Percentiles rank a stretch among this genome's conserved stretches.
Conservation (phyloP, 345 rosid genomes). For the Microthlaspi erraticum region DNA sequence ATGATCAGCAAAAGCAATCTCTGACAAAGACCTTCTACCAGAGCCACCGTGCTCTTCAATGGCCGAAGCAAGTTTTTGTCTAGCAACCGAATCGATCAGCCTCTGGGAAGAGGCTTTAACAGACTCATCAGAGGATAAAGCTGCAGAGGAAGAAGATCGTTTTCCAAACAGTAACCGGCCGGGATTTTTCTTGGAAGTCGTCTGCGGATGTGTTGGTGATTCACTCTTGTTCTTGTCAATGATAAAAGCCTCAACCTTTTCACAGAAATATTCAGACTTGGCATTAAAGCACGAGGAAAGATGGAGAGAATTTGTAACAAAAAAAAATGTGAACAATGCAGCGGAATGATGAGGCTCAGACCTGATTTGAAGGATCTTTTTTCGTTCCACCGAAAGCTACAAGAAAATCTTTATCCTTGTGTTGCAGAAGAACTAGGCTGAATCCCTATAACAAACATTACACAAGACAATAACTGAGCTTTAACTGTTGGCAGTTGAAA, state of each 20-base stretch:
- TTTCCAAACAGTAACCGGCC: slow-evolving; percentile 60
- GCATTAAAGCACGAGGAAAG: slow-evolving; percentile 1
- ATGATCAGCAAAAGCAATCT: slow-evolving; percentile 61
- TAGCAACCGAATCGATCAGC: slow-evolving; percentile 58
- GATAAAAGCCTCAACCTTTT: slow-evolving; percentile 76
- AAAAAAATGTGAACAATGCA: neutral
- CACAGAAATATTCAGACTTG: slow-evolving; percentile 15
- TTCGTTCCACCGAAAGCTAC: slow-evolving; percentile 91
- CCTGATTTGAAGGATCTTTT: slow-evolving; percentile 98
- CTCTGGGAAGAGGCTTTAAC: slow-evolving; percentile 66
- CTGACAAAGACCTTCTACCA: slow-evolving; percentile 89
- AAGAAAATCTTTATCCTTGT: slow-evolving; percentile 90
- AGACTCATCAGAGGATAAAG: slow-evolving; percentile 52
- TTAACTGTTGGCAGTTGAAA: neutral
- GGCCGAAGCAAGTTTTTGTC: slow-evolving; percentile 77
- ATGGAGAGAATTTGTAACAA: neutral
- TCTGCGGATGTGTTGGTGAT: slow-evolving; percentile 52
- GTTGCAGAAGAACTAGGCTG: slow-evolving; percentile 83
- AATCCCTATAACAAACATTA: slow-evolving; percentile 65
- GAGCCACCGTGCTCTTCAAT: slow-evolving; percentile 89
- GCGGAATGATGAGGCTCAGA: slow-evolving; percentile 38
- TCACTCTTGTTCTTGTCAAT: slow-evolving; percentile 82
- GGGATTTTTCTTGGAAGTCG: slow-evolving; percentile 57
- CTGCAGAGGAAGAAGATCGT: slow-evolving; percentile 58
- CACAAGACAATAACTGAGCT: slow-evolving; percentile 18